phyloP scores from a whole-genome alignment of 352 stramenopile species.

The Pythium monospermum region DNA sequence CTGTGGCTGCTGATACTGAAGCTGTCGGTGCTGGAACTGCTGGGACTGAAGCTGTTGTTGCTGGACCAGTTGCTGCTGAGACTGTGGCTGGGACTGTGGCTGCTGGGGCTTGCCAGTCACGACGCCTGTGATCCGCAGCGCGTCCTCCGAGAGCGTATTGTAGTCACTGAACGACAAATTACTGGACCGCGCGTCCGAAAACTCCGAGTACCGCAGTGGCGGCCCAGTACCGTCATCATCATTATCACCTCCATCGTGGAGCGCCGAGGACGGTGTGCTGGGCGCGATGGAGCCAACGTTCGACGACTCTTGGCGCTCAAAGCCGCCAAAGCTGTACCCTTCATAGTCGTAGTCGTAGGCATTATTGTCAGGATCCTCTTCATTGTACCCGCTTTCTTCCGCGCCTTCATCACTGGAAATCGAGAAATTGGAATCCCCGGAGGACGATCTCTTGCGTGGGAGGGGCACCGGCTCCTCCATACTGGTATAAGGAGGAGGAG shows the following conservation, averaged over 20 bases:
- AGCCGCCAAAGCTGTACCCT: constrained; percentile 1
- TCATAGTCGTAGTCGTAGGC: constrained; percentile 7
- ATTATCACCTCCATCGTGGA: too few species aligned
- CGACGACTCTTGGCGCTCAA: constrained; percentile 11
- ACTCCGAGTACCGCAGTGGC: constrained; percentile 10
- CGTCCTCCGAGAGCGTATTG: constrained; percentile 44
- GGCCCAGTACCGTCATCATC: background rate
- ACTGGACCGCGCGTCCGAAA: constrained; percentile 42
- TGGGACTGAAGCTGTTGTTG: background rate
- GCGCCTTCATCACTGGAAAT: constrained; percentile 19
- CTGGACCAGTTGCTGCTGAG: too few species aligned
- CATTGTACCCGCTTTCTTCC: background rate
- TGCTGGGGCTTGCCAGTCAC: constrained; percentile 22
- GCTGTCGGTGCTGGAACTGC: too few species aligned
- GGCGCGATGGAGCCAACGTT: constrained; percentile 6
- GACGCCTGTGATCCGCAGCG: constrained; percentile 20
- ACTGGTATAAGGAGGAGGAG: too few species aligned
- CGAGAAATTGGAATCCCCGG: constrained; percentile 22
- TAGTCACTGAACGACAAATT: constrained; percentile 55
- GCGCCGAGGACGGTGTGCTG: background rate
- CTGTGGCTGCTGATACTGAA: too few species aligned
- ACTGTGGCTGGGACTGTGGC: constrained; percentile 3
- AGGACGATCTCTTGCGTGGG: constrained; percentile 4
- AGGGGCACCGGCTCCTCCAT: background rate
- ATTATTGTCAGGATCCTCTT: background rate